Conservation (phyloP, 2,329 filamentous ascomycete genomes). For the Aspergillus chevalieri region DNA sequence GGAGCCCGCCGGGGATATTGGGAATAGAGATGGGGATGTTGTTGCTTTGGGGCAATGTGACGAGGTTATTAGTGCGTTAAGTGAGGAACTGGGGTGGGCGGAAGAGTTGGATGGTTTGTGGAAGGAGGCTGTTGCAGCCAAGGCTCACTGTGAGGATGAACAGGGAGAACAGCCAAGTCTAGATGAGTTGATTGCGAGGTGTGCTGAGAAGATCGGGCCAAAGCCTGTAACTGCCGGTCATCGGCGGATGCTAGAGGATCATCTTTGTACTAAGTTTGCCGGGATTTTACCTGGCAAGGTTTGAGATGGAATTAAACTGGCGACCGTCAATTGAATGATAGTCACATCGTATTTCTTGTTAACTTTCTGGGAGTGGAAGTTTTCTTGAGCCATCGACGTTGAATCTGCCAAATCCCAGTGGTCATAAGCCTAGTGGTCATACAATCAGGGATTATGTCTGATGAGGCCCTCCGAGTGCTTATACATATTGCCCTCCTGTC, state of each 20-base stretch:
- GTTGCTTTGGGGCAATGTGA: constrained; percentile 70
- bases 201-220: constrained; percentile 43
- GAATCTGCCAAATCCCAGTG: too few relatives aligned
- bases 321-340: too few relatives aligned
- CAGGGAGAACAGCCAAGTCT: constrained; percentile 40
- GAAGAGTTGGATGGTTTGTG: constrained; percentile 69
- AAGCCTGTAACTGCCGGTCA: constrained; percentile 38
- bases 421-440: too few relatives aligned
- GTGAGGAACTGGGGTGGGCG: constrained; percentile 68
- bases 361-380: too few relatives aligned
- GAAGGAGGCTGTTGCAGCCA: constrained; percentile 47
- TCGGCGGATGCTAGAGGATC: constrained; percentile 26
- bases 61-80: constrained; percentile 63
- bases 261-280: constrained; percentile 19
- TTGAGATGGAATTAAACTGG: too few relatives aligned
- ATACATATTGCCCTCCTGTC: too few relatives aligned
- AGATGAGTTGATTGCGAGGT: constrained; percentile 46
- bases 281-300: constrained; percentile 4
- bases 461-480: too few relatives aligned
- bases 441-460: too few relatives aligned
- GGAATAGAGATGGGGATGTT: constrained; percentile 67
- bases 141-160: constrained; percentile 49
- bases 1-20: constrained; percentile 70
- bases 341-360: too few relatives aligned
- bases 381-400: too few relatives aligned